Percentiles rank a stretch among this genome's conserved stretches.
phyloP scores from a whole-genome alignment of 2,329 filamentous ascomycete genomes.

The Mycosphaerella arachidis region DNA sequence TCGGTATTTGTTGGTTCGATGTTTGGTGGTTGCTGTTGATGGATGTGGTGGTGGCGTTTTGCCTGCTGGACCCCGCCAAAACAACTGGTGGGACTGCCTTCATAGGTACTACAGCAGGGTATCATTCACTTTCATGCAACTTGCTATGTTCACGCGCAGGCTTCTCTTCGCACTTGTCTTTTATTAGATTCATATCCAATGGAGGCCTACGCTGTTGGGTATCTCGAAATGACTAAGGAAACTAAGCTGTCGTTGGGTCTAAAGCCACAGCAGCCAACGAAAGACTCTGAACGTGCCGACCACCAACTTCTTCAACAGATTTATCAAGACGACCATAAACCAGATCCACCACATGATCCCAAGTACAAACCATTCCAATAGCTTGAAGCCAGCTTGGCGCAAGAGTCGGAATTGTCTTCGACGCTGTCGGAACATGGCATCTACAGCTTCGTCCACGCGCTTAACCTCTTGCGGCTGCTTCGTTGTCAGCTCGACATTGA shows the following conservation, averaged over 20 bases:
- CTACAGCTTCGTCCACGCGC: conserved; percentile 70
- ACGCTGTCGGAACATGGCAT: conserved; percentile 64
- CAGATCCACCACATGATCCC: conserved; percentile 93
- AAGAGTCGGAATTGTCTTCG: conserved; percentile 71
- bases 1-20: not conserved
- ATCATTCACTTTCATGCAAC: not conserved
- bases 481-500: conserved; percentile 70
- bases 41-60: not conserved
- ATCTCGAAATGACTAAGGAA: not conserved
- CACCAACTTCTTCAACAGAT: conserved; percentile 60
- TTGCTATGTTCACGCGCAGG: not conserved
- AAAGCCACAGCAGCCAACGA: conserved; percentile 83
- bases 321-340: conserved; percentile 75
- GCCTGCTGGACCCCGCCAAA: not conserved
- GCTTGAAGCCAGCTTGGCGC: conserved; percentile 69
- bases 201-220: not conserved
- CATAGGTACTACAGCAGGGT: not conserved
- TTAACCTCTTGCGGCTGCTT: conserved; percentile 77
- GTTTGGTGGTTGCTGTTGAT: not conserved
- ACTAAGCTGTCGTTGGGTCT: conserved; percentile 17
- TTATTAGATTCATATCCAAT: not conserved
- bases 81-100: not conserved
- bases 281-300: conserved; percentile 56
- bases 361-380: conserved; percentile 82
- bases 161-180: not conserved